Base-by-base conservation (phyloP, 2,329 filamentous ascomycete genomes). In the Microcera coccophila region DNA sequence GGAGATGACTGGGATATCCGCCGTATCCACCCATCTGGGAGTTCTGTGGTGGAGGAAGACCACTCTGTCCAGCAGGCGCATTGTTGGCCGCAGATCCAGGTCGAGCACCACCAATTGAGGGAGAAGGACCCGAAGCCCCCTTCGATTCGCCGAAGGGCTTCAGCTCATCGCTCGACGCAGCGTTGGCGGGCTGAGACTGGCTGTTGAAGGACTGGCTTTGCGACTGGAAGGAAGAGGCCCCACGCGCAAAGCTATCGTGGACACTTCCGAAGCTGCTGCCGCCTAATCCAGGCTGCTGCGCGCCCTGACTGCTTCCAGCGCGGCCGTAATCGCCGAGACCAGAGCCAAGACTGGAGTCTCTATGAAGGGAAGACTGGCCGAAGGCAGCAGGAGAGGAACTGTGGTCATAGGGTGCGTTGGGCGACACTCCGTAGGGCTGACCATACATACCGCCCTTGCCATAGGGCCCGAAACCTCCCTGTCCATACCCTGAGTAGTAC, bases 101-200 rank as follows among this genome's bases (percentile, higher is more conserved):
- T 14, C 78, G 76, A 18, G 75, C 74, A 34, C 73, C 73, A 20
- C 69, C 71, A 12, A 81, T 68, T 3, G 77, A 76, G 33, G 78
- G 77, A 46, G 75, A 81, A 10, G 78, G 76, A 2, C 78, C 78
- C 29, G 73, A 67, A 9, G 66, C 67, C 15, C 69, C 57, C 71
- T 81, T 81, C 54, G 68, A 59, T 16, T 81, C 78, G 38, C 74
- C 74, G 45, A 78, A 81, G 0, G 75, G 75, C 71, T 81, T 81
- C 62, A 81, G 57, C 21, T 81, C 78, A 47, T 81, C 78, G 33
- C 52, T 47, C 8, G 71, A 63, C 5, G 67, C 65, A 28, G 66
- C 65, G 34, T 59, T 62, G 28, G 66, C 65, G 3, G 70, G 66
- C 60, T 79, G 77, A 5, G 68, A 64, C 42, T 75, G 70, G 41